Conservation (phyloP, 176 grass and related monocot genomes). For the Chloris gayana region DNA sequence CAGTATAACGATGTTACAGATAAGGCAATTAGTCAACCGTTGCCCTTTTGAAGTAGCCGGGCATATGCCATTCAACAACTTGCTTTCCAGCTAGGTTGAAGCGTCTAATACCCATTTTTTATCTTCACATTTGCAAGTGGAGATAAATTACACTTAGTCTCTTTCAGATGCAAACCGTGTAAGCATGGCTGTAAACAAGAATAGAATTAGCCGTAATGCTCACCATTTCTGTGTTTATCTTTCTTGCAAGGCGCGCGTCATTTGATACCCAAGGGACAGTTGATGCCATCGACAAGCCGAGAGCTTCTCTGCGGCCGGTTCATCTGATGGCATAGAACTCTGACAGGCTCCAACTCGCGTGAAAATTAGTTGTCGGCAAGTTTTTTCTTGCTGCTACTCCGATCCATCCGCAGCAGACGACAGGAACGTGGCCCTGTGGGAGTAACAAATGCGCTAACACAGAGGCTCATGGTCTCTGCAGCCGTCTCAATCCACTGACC, state of each 20-base stretch:
- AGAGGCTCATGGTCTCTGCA: not conserved
- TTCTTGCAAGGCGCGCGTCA: not conserved
- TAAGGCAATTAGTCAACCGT: not conserved
- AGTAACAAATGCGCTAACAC: not conserved
- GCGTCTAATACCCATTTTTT: not conserved
- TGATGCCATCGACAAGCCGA: too few relatives aligned
- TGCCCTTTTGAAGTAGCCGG: not conserved
- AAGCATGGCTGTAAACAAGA: not conserved
- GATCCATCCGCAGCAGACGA: not conserved
- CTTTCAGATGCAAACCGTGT: not conserved
- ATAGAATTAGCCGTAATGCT: not conserved
- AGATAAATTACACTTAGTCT: not conserved
- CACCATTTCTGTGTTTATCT: not conserved
- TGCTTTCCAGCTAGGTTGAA: slow-evolving; percentile 4
- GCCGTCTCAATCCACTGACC: not conserved
- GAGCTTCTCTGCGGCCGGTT: not conserved
- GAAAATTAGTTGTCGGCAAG: slow-evolving; percentile 1
- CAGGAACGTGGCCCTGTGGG: not conserved
- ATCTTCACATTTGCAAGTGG: not conserved
- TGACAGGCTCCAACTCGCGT: not conserved
- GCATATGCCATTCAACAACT: not conserved
- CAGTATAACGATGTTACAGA: not conserved
- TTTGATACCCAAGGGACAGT: not conserved
- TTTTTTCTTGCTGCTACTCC: not conserved
- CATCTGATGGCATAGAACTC: not conserved